Conservation (phyloP, 2,329 filamentous ascomycete genomes). For the Fusarium ramigenum region DNA sequence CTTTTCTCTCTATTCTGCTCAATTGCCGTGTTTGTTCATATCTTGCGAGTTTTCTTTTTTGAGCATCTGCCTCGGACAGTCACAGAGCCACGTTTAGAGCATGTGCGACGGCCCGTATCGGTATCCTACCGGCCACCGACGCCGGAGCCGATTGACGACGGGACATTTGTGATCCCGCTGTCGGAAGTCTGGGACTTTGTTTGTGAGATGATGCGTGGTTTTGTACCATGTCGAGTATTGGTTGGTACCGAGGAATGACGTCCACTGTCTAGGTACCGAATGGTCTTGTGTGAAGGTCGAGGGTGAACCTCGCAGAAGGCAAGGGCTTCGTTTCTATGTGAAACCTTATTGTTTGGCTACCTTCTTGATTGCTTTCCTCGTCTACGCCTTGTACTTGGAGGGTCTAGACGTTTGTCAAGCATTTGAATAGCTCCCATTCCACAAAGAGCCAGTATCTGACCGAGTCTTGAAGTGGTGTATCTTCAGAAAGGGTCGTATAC, state of each 20-base stretch:
- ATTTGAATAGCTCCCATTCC: background rate
- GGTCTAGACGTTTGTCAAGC: background rate
- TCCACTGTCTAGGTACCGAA: background rate
- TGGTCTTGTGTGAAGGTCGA: background rate
- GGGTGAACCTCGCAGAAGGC: background rate
- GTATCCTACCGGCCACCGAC: conserved; percentile 16
- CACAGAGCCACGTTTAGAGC: conserved; percentile 3
- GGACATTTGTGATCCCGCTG: conserved; percentile 1
- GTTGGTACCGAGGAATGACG: conserved; percentile 1
- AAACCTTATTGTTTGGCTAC: background rate
- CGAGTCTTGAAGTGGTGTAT: background rate
- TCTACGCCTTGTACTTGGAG: background rate
- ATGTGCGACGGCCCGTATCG: conserved; percentile 3
- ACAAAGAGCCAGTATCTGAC: background rate
- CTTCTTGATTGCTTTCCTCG: background rate
- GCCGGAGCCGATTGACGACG: conserved; percentile 17
- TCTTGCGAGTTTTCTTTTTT: background rate
- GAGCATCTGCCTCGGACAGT: background rate
- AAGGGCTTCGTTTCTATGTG: background rate
- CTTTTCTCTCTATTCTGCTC: background rate
- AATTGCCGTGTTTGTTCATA: conserved; percentile 1
- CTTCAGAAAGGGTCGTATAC: background rate
- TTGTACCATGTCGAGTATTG: conserved; percentile 6
- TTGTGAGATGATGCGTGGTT: conserved; percentile 1
- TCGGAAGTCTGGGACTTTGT: background rate